Evolutionary conservation across 2,329 filamentous ascomycete genomes (phyloP), one percentile per base, ranked within the genome.

Genomic region (Dryadomyces quercivorus): DNA sequence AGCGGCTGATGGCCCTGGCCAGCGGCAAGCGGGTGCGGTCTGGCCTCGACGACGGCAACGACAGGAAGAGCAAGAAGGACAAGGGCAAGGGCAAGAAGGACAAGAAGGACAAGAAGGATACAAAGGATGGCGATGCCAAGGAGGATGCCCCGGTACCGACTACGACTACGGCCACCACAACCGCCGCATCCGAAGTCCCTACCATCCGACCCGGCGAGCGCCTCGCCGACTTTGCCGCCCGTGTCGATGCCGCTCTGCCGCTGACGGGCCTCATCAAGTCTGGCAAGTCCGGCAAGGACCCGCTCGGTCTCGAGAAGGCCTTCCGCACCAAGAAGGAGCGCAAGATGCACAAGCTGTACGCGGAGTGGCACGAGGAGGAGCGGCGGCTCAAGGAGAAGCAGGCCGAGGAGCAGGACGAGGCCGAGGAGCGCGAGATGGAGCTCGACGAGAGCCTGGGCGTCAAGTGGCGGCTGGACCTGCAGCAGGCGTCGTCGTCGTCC

Each of bases 221-320:
- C 52, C 73, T 97, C 64, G 81, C 85, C 5, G 86, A 94, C 52
- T 98, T 94, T 65, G 74, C 83, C 8, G 80, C 84, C 12, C 82
- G 91, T 34, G 93, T 98, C 7, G 85, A 97, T 65, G 86, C 88
- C 50, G 83, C 88, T 0, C 74, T 97, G 7, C 92, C 92, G 0
- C 71, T 98, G 0, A 73, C 81, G 8, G 84, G 84, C 0, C 74
- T 96, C 9, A 74, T 81, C 59, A 85, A 84, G 63, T 78, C 75
- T 60, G 76, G 75, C 0, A 69, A 75, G 9, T 81, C 75, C 44
- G 82, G 80, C 52, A 84, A 80, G 59, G 83, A 85, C 57, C 77
- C 82, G 7, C 69, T 79, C 38, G 81, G 86, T 0, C 63, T 85
- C 9, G 54, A 34, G 26, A 86, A 88, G 64, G 77, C 83, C 18